These are phyloP conservation scores for Podila epicladia DNA, from an alignment of 192 early-diverging fungal genomes.

Conservation along the genomic window DNA sequence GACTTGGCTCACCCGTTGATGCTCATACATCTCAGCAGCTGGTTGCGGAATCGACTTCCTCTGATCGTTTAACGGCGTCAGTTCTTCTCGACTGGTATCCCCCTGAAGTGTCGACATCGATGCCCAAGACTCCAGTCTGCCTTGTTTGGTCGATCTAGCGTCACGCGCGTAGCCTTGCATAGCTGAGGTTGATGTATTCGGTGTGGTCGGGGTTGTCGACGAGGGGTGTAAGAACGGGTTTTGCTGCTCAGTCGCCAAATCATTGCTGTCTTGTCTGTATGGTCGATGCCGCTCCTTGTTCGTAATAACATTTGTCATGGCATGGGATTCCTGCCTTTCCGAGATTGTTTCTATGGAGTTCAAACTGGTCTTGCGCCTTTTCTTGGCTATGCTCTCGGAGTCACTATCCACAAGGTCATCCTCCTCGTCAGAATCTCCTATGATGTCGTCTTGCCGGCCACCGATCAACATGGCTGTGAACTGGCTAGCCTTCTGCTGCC, in stretches of 20 bases:
- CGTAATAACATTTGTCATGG: not conserved
- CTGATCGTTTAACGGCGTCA: conserved; percentile 3
- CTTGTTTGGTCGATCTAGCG: not conserved
- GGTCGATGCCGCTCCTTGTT: not conserved
- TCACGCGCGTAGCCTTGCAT: not conserved
- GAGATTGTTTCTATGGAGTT: conserved; percentile 10
- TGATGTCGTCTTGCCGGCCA: conserved; percentile 36
- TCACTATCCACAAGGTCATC: conserved; percentile 22
- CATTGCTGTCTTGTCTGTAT: conserved; percentile 1
- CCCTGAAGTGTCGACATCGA: conserved; percentile 13
- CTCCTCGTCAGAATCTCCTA: conserved; percentile 44
- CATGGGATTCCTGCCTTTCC: not conserved
- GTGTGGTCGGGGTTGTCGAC: not conserved
- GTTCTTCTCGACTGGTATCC: conserved; percentile 5
- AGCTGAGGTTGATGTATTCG: not conserved
- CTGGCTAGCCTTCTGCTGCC: conserved; percentile 44
- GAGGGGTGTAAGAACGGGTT: conserved; percentile 1
- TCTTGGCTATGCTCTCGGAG: not conserved
- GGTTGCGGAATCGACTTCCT: not conserved
- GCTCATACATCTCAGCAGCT: not conserved
- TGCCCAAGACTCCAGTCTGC: conserved; percentile 18
- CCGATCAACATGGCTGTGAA: conserved; percentile 39
- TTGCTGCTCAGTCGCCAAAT: conserved; percentile 8
- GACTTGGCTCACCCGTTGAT: not conserved
- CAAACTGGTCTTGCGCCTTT: conserved; percentile 8